phyloP scores from a whole-genome alignment of 1,139 yeast species.

The Starmera stellimalicola region DNA sequence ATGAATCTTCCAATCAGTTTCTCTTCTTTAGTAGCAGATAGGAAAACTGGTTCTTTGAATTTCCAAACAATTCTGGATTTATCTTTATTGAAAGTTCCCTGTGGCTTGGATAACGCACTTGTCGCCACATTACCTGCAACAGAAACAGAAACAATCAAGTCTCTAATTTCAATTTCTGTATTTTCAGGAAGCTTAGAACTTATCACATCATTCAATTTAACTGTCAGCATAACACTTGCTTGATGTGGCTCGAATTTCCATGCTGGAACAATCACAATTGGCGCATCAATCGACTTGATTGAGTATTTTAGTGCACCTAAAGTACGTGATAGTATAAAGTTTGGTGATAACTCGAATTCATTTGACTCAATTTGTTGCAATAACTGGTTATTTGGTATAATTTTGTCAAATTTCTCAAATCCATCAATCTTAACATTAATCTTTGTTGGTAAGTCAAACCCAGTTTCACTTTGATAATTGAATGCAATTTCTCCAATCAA shows the following conservation, averaged over 20 bases:
- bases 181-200: constrained; percentile 24
- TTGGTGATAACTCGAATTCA: constrained; percentile 24
- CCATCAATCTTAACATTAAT: constrained; percentile 25
- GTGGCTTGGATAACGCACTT: constrained; percentile 82
- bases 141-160: constrained; percentile 64
- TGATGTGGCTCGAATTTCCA: constrained; percentile 87
- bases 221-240: constrained; percentile 71
- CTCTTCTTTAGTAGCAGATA: constrained; percentile 37
- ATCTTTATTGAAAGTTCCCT: constrained; percentile 81
- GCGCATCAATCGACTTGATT: constrained; percentile 41
- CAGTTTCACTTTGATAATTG: constrained; percentile 38
- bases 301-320: constrained; percentile 71
- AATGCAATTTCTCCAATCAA: constrained; percentile 76
- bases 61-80: constrained; percentile 84
- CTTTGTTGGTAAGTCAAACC: constrained; percentile 24
- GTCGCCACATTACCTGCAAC: constrained; percentile 37
- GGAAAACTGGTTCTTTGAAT: constrained; percentile 39
- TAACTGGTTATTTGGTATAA: constrained; percentile 28
- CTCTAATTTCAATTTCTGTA: constrained; percentile 33
- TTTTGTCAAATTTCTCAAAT: constrained; percentile 22
- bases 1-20: constrained; percentile 64
- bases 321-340: constrained; percentile 41
- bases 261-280: constrained; percentile 67
- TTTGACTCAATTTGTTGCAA: constrained; percentile 24
- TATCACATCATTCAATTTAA: constrained; percentile 49